Percentiles rank a stretch among this genome's conserved stretches.
Evolutionary conservation across 305 asterid genomes (phyloP).

Genomic region (Andrographis paniculata): DNA sequence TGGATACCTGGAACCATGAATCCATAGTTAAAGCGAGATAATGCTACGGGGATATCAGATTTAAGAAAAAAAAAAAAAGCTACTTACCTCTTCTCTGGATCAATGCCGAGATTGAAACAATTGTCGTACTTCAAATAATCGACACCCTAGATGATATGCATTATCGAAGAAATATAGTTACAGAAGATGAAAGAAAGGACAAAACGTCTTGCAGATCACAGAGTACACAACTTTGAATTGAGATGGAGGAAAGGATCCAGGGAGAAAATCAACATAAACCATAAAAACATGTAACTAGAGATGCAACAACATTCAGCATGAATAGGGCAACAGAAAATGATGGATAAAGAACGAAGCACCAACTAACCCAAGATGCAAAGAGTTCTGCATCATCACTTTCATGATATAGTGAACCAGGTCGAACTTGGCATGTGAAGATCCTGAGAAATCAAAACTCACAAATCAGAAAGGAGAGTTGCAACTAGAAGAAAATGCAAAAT

Average conservation of each 20-base stretch:
- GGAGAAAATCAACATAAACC: not conserved
- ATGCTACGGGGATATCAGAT: conserved; percentile 7
- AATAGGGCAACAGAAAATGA: not conserved
- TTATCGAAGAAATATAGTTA: too few species aligned
- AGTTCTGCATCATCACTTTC: conserved; percentile 60
- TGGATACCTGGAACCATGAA: conserved; percentile 46
- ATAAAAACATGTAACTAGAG: not conserved
- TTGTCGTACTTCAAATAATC: conserved; percentile 80
- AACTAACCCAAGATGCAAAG: conserved; percentile 78
- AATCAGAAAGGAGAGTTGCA: conserved; percentile 1
- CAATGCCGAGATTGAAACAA: conserved; percentile 67
- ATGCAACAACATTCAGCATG: not conserved
- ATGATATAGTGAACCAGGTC: conserved; percentile 68
- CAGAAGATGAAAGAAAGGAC: not conserved
- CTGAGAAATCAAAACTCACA: conserved; percentile 26
- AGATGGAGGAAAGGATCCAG: not conserved
- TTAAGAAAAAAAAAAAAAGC: conserved; percentile 4
- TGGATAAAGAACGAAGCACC: conserved; percentile 8
- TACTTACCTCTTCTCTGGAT: conserved; percentile 53
- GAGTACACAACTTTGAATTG: not conserved
- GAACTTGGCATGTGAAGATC: conserved; percentile 64
- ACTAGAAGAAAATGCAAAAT: not conserved
- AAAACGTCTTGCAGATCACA: too few species aligned
- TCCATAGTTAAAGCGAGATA: conserved; percentile 16
- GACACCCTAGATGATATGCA: conserved; percentile 33